Evolutionary conservation across 371 early-diverging fungal genomes (phyloP).

Genomic region (Actinomortierella ambigua): DNA sequence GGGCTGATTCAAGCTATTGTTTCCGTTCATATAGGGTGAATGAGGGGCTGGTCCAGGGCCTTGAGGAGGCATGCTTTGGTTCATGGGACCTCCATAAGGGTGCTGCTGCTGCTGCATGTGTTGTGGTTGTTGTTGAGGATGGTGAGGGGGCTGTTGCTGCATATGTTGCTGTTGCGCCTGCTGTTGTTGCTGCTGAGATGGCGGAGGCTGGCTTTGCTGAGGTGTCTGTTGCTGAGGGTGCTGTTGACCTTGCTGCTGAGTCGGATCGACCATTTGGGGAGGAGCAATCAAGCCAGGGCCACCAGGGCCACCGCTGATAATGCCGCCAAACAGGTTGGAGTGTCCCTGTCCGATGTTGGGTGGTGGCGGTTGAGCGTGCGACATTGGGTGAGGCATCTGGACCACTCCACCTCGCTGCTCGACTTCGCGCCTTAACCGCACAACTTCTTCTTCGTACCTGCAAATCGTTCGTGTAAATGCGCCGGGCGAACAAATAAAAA

Average conservation of each 20-base stretch:
- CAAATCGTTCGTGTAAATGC: not conserved
- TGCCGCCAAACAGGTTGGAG: slow-evolving; percentile 49
- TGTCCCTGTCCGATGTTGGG: slow-evolving; percentile 54
- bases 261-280: slow-evolving; percentile 52
- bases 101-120: slow-evolving; percentile 38
- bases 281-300: slow-evolving; percentile 50
- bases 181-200: slow-evolving; percentile 23
- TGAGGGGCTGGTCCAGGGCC: slow-evolving; percentile 34
- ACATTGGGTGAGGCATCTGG: slow-evolving; percentile 42
- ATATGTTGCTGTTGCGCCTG: slow-evolving; percentile 40
- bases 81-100: slow-evolving; percentile 35
- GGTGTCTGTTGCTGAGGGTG: slow-evolving; percentile 23
- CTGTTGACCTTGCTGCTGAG: slow-evolving; percentile 48
- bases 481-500: not conserved
- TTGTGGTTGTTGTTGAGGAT: slow-evolving; percentile 13
- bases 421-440: slow-evolving; percentile 74
- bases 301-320: slow-evolving; percentile 49
- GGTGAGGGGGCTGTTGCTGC: slow-evolving; percentile 24
- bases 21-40: slow-evolving; percentile 47
- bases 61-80: slow-evolving; percentile 21
- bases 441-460: slow-evolving; percentile 81
- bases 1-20: slow-evolving; percentile 18
- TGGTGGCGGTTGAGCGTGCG: slow-evolving; percentile 50
- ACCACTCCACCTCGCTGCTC: slow-evolving; percentile 49
- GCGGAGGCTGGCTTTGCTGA: slow-evolving; percentile 27